Evolutionary conservation across 108 stramenopile species (phyloP), one percentile per base, ranked within the genome.

Genomic region (Craspedostauros australis): DNA sequence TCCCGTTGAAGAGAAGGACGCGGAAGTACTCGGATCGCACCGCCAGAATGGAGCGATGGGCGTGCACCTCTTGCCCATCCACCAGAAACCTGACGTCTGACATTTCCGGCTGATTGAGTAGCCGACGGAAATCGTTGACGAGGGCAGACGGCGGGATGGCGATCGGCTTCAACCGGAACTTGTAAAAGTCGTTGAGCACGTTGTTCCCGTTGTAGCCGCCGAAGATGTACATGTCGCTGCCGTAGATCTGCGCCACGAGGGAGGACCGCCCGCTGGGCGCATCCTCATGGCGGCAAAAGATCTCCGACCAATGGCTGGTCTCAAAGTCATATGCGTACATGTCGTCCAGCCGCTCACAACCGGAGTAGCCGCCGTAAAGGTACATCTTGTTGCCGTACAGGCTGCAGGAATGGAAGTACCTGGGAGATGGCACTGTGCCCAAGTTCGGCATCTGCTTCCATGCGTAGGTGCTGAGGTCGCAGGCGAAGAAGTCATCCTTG

Each of bases 371-470:
- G 20, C 94, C 95, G 63, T 93, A 96, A 1, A 85, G 63, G 59
- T 86, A 92, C 50, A 95, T 64, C 33, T 87, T 82, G 51, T 90
- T 88, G 11, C 83, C 88, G 33, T 93, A 66, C 19, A 95, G 76
- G 31, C 88, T 88, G 64, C 94, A 95, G 0, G 90, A 84, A 65
- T 96, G 95, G 42, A 95, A 95, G 54, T 96, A 95, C n/a, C 95
- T 60, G 3, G 90, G 88, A 53, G 76, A 84, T 0, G 95, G 95
- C 5, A 77, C 70, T 8, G 66, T 69, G n/a, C 95, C 93, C 11
- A 70, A 57, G 39, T 82, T 79, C 19, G 91, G 88, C 46, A 96
- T 73, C 57, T 93, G 86, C 0, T 68, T 78, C 95, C 95, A 96
- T 8, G 77, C 74, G 57, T 88, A 90, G 7, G 86, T 92, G 7